Evolutionary conservation across 1,139 yeast genomes (phyloP).

Genomic region (Geotrichum phurueaensis): DNA sequence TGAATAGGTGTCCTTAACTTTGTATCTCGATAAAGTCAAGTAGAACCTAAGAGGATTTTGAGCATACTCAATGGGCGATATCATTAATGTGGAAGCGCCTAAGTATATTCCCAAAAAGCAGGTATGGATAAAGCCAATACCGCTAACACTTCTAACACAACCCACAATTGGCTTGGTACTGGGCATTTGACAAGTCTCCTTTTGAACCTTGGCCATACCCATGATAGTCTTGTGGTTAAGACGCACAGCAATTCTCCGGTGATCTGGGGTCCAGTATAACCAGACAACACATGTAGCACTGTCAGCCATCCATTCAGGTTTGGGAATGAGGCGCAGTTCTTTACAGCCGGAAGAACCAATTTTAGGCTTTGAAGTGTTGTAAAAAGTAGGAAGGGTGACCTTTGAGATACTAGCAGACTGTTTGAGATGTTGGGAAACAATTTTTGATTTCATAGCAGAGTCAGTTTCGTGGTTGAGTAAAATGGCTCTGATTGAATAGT

Average conservation of each 20-base stretch:
- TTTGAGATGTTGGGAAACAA: constrained; percentile 59
- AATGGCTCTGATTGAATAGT: constrained; percentile 64
- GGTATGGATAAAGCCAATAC: constrained; percentile 83
- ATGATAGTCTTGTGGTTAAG: constrained; percentile 59
- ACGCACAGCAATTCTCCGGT: constrained; percentile 60
- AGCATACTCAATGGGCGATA: constrained; percentile 74
- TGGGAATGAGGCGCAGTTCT: constrained; percentile 41
- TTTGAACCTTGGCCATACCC: constrained; percentile 79
- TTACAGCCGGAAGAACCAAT: constrained; percentile 46
- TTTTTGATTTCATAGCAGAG: constrained; percentile 57
- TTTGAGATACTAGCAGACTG: constrained; percentile 42
- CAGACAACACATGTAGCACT: constrained; percentile 49
- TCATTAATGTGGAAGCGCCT: constrained; percentile 78
- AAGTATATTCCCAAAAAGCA: constrained; percentile 75
- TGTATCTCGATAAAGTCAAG: constrained; percentile 65
- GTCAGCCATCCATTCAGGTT: constrained; percentile 35
- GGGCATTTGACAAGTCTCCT: constrained; percentile 83
- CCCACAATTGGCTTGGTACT: constrained; percentile 72
- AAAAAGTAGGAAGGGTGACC: constrained; percentile 47
- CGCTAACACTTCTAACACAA: constrained; percentile 77
- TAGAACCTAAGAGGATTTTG: constrained; percentile 70
- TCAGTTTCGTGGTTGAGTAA: constrained; percentile 78
- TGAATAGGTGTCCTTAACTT: constrained; percentile 79
- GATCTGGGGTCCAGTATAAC: constrained; percentile 69
- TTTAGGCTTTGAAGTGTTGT: constrained; percentile 66